These are phyloP conservation scores for Alternaria alternata DNA, from an alignment of 2,329 filamentous ascomycete genomes.

Conservation along the genomic window DNA sequence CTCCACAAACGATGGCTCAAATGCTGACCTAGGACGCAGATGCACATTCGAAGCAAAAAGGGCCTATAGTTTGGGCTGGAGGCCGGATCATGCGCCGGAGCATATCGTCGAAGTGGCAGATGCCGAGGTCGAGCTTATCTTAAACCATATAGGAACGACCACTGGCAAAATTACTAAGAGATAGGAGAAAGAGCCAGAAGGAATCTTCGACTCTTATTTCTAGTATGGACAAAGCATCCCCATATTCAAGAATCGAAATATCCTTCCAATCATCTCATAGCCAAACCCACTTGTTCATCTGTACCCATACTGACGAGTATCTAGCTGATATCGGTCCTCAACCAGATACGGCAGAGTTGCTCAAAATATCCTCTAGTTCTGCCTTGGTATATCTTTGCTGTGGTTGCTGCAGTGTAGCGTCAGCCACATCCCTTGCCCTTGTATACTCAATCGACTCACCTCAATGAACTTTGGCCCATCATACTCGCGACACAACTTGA, in stretches of 20 bases:
- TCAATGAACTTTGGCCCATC: conserved; percentile 19
- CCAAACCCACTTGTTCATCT: not conserved
- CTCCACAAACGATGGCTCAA: not conserved
- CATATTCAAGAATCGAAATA: no score
- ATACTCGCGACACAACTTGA: conserved; percentile 22
- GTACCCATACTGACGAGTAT: not conserved
- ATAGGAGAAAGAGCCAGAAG: no score
- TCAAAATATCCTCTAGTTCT: conserved; percentile 11
- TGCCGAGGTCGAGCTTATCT: conserved; percentile 58
- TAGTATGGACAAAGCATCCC: no score
- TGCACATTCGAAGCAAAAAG: conserved; percentile 56
- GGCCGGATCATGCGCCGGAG: conserved; percentile 51
- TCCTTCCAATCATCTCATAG: not conserved
- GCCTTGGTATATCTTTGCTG: conserved; percentile 16
- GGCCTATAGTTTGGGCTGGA: conserved; percentile 58
- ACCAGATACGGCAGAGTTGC: not conserved
- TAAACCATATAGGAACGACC: conserved; percentile 22
- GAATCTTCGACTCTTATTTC: not conserved
- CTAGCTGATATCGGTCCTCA: not conserved
- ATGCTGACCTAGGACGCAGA: conserved; percentile 33
- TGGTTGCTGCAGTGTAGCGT: conserved; percentile 19
- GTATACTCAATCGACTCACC: not conserved
- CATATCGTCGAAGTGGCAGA: conserved; percentile 59
- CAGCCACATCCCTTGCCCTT: not conserved
- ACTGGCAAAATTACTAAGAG: no score